A percentile compares a stretch with the other conserved stretches of the same genome.
Conservation (phyloP, 2,329 filamentous ascomycete species). For the Waltergamsia citrina region DNA sequence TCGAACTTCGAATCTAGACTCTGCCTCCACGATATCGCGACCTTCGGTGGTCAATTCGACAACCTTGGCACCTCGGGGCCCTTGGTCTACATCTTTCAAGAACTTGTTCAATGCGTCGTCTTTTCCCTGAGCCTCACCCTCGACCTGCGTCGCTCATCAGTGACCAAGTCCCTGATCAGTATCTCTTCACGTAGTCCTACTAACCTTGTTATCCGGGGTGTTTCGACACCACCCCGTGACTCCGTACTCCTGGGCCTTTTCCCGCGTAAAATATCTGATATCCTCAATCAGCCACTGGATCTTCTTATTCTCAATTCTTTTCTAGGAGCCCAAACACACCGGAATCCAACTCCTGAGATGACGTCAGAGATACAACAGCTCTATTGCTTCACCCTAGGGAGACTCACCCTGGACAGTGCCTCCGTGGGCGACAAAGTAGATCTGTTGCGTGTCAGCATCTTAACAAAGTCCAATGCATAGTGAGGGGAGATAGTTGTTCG, state of each 20-base stretch:
- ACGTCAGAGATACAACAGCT: conserved; percentile 14
- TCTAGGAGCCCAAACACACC: conserved; percentile 23
- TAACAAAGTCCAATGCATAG: background rate
- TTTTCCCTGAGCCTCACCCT: conserved; percentile 79
- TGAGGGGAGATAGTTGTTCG: background rate
- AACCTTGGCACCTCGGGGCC: conserved; percentile 64
- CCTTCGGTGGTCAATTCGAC: conserved; percentile 63
- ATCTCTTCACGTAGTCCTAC: conserved; percentile 1
- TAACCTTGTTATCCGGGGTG: conserved; percentile 44
- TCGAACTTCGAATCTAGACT: conserved; percentile 54
- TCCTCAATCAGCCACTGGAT: background rate
- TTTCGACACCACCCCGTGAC: conserved; percentile 56
- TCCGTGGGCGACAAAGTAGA: conserved; percentile 58
- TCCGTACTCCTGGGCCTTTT: conserved; percentile 36
- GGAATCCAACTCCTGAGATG: conserved; percentile 43
- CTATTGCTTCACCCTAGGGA: background rate
- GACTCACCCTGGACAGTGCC: conserved; percentile 54
- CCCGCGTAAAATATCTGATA: conserved; percentile 43
- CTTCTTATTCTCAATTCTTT: background rate
- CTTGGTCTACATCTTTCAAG: conserved; percentile 64
- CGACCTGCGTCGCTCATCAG: conserved; percentile 59
- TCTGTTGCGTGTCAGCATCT: conserved; percentile 20
- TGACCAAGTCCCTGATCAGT: too few relatives aligned
- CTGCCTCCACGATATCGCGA: conserved; percentile 54
- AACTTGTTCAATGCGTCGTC: conserved; percentile 57